Evolutionary conservation across 2,329 filamentous ascomycete species (phyloP).

Genomic region (Botrytis tulipae): DNA sequence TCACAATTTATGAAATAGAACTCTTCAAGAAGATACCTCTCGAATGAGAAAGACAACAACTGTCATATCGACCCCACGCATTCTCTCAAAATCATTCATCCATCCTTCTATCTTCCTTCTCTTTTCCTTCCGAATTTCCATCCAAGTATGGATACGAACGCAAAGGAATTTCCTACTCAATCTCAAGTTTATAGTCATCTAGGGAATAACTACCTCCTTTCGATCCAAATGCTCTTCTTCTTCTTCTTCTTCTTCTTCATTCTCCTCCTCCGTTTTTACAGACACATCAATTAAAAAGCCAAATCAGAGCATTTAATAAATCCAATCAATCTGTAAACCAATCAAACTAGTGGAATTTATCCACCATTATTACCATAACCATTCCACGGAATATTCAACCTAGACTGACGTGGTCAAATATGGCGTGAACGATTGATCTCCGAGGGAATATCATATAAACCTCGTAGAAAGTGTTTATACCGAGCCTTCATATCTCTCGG

Average conservation of each 20-base stretch:
- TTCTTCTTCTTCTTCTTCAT: too few species aligned
- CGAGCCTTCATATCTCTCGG: not conserved
- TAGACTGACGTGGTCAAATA: not conserved
- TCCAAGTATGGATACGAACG: not conserved
- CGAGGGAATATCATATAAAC: fast-evolving
- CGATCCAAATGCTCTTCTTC: too few species aligned
- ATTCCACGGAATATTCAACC: not conserved
- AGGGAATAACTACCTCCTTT: too few species aligned
- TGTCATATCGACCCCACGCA: not conserved
- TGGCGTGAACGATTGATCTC: not conserved
- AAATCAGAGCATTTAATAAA: not conserved
- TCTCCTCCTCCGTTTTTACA: not conserved
- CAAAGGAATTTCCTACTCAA: fast-evolving
- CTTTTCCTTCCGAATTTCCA: not conserved
- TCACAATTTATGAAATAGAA: not conserved
- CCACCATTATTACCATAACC: not conserved
- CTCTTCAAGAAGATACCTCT: too few species aligned
- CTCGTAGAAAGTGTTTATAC: not conserved
- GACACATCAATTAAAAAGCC: not conserved
- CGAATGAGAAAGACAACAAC: not conserved
- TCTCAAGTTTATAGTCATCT: not conserved
- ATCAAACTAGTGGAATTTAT: fast-evolving
- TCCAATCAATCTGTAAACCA: not conserved
- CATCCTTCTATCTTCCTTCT: not conserved
- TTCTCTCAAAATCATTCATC: not conserved